Percentiles rank a stretch among this genome's conserved stretches.
phyloP scores from a whole-genome alignment of 2,329 filamentous ascomycete species.

The Penicillium capsulatum region DNA sequence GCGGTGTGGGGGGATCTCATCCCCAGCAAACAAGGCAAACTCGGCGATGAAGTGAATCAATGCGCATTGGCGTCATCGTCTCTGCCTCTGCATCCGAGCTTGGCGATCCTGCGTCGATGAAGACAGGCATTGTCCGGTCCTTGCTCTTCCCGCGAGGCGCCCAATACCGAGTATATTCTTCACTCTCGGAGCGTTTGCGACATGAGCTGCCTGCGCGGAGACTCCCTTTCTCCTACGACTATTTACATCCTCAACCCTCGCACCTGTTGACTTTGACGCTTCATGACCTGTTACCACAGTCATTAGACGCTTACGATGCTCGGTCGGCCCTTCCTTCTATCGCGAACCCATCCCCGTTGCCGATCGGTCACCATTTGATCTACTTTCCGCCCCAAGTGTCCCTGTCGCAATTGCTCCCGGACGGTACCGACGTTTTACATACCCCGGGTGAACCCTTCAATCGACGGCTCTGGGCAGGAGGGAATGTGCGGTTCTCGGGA shows the following conservation, averaged over 20 bases:
- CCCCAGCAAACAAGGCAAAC: constrained; percentile 27
- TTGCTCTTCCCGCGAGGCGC: not conserved
- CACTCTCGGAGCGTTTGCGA: constrained; percentile 39
- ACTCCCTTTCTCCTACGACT: constrained; percentile 51
- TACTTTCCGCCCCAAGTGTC: constrained; percentile 75
- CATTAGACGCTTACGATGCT: constrained; percentile 21
- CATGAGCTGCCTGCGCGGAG: constrained; percentile 47
- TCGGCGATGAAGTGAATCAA: not conserved
- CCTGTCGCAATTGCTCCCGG: constrained; percentile 61
- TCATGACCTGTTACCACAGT: constrained; percentile 49
- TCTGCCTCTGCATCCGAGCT: constrained; percentile 1
- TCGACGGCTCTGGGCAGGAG: constrained; percentile 86
- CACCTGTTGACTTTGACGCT: constrained; percentile 64
- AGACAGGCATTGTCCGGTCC: constrained; percentile 1
- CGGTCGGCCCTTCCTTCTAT: constrained; percentile 35
- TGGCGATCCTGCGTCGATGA: not conserved
- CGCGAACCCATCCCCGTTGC: constrained; percentile 26
- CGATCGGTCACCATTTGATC: constrained; percentile 69
- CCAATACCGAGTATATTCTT: constrained; percentile 23
- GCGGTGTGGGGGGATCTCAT: constrained; percentile 17
- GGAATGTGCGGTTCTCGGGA: constrained; percentile 56
- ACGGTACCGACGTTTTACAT: constrained; percentile 81
- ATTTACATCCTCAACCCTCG: constrained; percentile 58
- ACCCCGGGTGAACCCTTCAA: constrained; percentile 67
- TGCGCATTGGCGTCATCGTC: not conserved